Evolutionary conservation across 352 stramenopile genomes (phyloP), one percentile per base, ranked within the genome.

Genomic region (Globisporangium paroecandrum): DNA sequence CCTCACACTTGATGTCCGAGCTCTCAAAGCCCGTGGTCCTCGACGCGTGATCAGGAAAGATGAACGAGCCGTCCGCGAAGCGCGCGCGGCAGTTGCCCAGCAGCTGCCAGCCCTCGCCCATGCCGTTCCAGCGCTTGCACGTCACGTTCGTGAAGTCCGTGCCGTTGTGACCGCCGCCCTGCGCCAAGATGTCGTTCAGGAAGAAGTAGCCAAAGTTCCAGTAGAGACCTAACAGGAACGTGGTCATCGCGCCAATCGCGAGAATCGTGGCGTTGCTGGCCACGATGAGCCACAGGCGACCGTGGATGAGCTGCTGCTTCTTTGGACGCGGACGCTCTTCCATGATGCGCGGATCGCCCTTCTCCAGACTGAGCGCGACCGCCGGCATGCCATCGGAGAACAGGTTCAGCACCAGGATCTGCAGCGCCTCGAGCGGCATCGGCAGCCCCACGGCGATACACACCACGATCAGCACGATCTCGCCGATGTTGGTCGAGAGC

Each of bases 391-490:
- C 86, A 41, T 99, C 97, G 71, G 98, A 99, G 70, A 99, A 99
- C n/a, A 99, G 77, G 73, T 99, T 99, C n/a, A 99, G 85, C 77
- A 98, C 98, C 27, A 99, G 75, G 78, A 99, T 98, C 83, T 99
- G 97, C 20, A 99, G 89, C 27, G 97, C 91, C 68, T 98, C 98
- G 10, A 99, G 71, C 12, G 97, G 97, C 51, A 91, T 73, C 15
- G 84, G 84, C 29, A 89, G 76, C 0, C 82, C 86, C 29, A 77
- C 75, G 36, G 84, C 81, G 24, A 91, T 83, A 0, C 77, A 83
- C 38, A 80, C 59, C 32, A 91, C 90, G 60, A 94, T 84, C 24
- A 99, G 73, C 13, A 95, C 79, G 51, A 99, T 89, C 38, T 98
- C 97, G 9, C 93, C 95, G 62, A 99, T 94, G 77, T 99, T 99